Conservation (phyloP, 352 stramenopile species). For the Phytophthora boehmeriae region DNA sequence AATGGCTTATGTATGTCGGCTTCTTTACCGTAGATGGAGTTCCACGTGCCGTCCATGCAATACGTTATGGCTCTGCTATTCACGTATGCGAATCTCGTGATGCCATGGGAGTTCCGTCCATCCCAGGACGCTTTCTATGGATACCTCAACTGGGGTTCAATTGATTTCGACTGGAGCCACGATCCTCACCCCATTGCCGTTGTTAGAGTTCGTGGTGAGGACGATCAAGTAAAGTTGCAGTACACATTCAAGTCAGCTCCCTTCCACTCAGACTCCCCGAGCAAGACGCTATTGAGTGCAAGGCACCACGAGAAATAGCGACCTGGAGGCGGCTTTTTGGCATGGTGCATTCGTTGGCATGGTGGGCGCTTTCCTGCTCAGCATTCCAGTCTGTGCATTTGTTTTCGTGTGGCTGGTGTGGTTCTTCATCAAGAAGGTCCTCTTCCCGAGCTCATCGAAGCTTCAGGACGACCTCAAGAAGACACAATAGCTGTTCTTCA, state of each 20-base stretch:
- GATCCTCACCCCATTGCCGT: constrained; percentile 57
- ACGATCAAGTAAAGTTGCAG: constrained; percentile 74
- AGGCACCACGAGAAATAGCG: constrained; percentile 47
- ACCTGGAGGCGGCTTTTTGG: constrained; percentile 37
- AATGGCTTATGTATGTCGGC: neutral
- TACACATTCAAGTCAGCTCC: constrained; percentile 57
- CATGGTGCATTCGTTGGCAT: too few species aligned
- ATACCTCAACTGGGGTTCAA: constrained; percentile 92
- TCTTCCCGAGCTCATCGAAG: constrained; percentile 15
- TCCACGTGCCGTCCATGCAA: constrained; percentile 58
- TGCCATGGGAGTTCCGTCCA: constrained; percentile 84
- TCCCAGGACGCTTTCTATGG: constrained; percentile 76
- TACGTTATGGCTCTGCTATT: constrained; percentile 67
- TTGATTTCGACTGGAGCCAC: constrained; percentile 90
- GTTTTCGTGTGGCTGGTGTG: constrained; percentile 68
- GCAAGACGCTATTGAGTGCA: constrained; percentile 53
- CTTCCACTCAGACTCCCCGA: constrained; percentile 45
- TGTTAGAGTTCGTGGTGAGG: constrained; percentile 59
- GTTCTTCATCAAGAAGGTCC: constrained; percentile 55
- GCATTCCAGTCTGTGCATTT: constrained; percentile 56
- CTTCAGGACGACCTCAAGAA: constrained; percentile 35
- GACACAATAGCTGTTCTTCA: constrained; percentile 21
- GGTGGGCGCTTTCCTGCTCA: constrained; percentile 53
- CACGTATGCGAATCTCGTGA: constrained; percentile 71
- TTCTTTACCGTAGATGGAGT: too few species aligned